A percentile compares a stretch with the other conserved stretches of the same genome.
Evolutionary conservation across 371 early-diverging fungal species (phyloP).

Genomic region (Rhizopus arrhizus): DNA sequence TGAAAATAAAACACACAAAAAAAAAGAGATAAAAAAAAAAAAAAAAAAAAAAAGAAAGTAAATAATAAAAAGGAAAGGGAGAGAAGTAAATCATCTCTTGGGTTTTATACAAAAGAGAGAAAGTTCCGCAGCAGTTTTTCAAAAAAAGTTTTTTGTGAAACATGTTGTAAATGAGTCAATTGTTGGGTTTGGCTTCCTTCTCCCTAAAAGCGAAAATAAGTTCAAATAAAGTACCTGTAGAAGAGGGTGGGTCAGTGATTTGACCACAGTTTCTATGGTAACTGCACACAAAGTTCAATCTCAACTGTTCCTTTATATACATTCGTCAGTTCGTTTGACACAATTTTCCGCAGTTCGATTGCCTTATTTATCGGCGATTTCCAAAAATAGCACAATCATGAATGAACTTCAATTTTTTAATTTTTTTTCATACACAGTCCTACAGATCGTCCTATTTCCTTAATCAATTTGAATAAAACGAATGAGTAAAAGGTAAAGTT

Average conservation of each 20-base stretch:
- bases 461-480: no score
- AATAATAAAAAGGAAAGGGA: constrained; percentile 11
- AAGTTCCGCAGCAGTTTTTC: constrained; percentile 13
- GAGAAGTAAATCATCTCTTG: neutral
- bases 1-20: constrained; percentile 13
- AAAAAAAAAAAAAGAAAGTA: constrained; percentile 2
- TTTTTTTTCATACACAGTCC: no score
- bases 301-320: neutral
- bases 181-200: neutral
- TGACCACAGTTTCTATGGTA: constrained; percentile 1
- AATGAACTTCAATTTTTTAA: no score
- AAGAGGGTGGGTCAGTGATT: constrained; percentile 6
- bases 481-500: no score
- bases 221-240: neutral
- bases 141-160: constrained; percentile 12
- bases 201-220: constrained; percentile 1
- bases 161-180: constrained; percentile 11
- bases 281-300: neutral
- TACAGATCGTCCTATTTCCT: no score
- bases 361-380: neutral
- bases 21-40: constrained; percentile 3
- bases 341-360: neutral
- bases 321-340: neutral
- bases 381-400: constrained; percentile 3
- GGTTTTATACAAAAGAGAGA: constrained; percentile 23